phyloP scores from a whole-genome alignment of 768 basidiomycete genomes.

The Leccinum olivaceopallidum region DNA sequence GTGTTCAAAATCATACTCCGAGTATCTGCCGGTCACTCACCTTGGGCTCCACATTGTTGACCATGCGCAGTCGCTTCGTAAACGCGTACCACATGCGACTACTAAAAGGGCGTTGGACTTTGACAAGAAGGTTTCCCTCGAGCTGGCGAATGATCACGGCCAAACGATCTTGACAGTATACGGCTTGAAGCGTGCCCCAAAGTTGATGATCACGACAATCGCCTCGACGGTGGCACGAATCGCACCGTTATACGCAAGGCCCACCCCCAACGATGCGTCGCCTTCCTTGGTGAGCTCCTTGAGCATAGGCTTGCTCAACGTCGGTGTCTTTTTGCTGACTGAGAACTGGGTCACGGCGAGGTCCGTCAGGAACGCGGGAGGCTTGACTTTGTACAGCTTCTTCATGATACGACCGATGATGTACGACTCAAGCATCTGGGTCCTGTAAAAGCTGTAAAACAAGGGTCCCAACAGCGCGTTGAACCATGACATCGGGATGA shows the following conservation, averaged over 20 bases:
- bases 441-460: slow-evolving; percentile 91
- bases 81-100: slow-evolving; percentile 95
- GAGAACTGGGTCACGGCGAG: slow-evolving; percentile 87
- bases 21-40: slow-evolving; percentile 94
- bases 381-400: slow-evolving; percentile 90
- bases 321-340: slow-evolving; percentile 80
- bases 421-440: slow-evolving; percentile 75
- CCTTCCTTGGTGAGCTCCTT: slow-evolving; percentile 96
- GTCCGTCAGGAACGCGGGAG: slow-evolving; percentile 82
- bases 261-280: slow-evolving; percentile 81
- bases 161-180: slow-evolving; percentile 86
- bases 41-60: slow-evolving; percentile 87
- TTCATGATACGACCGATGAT: slow-evolving; percentile 91
- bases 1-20: slow-evolving; percentile 90
- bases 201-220: slow-evolving; percentile 74
- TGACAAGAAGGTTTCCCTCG: slow-evolving; percentile 87
- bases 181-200: slow-evolving; percentile 82
- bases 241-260: slow-evolving; percentile 82
- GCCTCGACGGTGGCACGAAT: slow-evolving; percentile 89
- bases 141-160: slow-evolving; percentile 87
- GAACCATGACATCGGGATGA: slow-evolving; percentile 96
- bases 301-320: slow-evolving; percentile 95
- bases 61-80: slow-evolving; percentile 85
- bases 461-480: slow-evolving; percentile 92
- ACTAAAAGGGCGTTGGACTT: slow-evolving; percentile 92